A percentile compares a stretch with the other conserved stretches of the same genome.
Evolutionary conservation across 768 basidiomycete genomes (phyloP).

Genomic region (Mycena maculata): DNA sequence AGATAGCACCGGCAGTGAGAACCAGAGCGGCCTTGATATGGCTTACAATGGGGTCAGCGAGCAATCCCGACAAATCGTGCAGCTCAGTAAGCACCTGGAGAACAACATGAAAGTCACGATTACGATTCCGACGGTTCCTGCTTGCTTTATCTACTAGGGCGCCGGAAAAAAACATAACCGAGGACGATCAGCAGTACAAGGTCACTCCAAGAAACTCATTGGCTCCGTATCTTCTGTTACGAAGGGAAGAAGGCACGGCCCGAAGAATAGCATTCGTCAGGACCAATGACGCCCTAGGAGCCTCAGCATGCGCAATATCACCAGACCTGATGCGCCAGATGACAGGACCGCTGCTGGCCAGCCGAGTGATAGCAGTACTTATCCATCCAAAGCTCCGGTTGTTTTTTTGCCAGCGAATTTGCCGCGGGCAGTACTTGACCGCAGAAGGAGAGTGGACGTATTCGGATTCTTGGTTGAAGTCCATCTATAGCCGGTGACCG

Average conservation of each 20-base stretch:
- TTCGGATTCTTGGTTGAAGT: no score
- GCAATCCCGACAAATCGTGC: not conserved
- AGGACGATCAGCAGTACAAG: slow-evolving; percentile 24
- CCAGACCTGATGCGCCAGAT: no score
- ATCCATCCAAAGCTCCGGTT: no score
- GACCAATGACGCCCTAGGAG: no score
- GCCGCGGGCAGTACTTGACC: no score
- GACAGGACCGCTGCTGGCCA: no score
- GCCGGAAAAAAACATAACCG: not conserved
- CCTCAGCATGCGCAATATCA: no score
- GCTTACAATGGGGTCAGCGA: slow-evolving; percentile 4
- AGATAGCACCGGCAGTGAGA: slow-evolving; percentile 22
- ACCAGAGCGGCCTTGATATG: slow-evolving; percentile 26
- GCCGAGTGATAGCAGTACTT: no score
- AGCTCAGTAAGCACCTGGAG: slow-evolving; percentile 11
- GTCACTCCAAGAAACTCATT: slow-evolving; percentile 3
- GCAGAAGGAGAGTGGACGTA: no score
- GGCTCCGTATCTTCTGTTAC: not conserved
- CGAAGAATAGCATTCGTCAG: no score
- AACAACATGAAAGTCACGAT: slow-evolving; percentile 7
- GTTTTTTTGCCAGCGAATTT: no score
- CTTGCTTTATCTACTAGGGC: not conserved
- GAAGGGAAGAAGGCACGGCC: not conserved
- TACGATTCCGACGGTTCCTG: not conserved
- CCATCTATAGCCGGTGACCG: no score